These are phyloP conservation scores for Cicer arietinum DNA, from an alignment of 306 rosid genomes.

Conservation along the genomic window DNA sequence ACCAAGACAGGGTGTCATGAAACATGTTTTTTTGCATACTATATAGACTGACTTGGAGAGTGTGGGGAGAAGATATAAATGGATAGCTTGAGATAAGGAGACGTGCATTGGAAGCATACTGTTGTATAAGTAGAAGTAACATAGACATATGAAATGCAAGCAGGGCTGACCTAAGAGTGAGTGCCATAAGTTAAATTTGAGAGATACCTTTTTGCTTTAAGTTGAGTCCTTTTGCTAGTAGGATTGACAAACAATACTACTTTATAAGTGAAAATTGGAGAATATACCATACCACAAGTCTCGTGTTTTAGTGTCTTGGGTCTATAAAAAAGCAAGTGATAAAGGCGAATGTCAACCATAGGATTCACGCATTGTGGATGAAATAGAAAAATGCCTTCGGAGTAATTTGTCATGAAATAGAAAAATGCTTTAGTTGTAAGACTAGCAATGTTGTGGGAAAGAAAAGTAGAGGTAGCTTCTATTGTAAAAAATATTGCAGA, in stretches of 20 bases:
- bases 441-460: background rate
- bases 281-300: background rate
- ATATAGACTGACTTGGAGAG: background rate
- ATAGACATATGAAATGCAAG: background rate
- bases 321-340: background rate
- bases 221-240: background rate
- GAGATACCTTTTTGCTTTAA: background rate
- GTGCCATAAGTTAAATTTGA: background rate
- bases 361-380: background rate
- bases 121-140: background rate
- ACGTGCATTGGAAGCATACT: background rate
- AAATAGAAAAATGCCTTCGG: background rate
- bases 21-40: background rate
- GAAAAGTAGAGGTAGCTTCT: constrained; percentile 7
- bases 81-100: background rate
- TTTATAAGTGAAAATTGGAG: background rate
- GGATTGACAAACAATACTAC: background rate
- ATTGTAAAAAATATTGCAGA: background rate
- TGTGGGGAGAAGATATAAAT: background rate
- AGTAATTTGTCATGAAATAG: background rate
- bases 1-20: background rate
- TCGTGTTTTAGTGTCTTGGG: background rate
- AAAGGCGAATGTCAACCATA: background rate
- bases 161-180: background rate
- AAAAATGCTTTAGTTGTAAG: background rate